Conservation (phyloP, 495 filamentous ascomycete species). For the Bacidia gigantensis region DNA sequence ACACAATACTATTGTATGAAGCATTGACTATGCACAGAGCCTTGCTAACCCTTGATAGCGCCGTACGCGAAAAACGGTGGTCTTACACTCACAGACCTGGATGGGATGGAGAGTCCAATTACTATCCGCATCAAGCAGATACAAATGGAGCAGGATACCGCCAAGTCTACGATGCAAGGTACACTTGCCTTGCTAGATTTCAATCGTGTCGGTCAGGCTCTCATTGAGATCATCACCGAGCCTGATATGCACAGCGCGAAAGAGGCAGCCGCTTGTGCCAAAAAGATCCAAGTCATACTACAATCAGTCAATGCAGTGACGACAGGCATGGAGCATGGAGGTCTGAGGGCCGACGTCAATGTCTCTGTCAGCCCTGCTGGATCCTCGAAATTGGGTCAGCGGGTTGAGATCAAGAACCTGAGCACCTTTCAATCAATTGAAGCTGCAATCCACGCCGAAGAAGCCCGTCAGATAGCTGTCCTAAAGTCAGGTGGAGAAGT, state of each 20-base stretch:
- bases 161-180: constrained; percentile 73
- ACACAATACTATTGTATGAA: constrained; percentile 69
- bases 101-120: constrained; percentile 64
- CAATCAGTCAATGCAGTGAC: constrained; percentile 67
- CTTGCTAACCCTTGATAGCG: constrained; percentile 18
- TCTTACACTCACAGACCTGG: constrained; percentile 55
- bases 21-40: constrained; percentile 23
- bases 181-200: constrained; percentile 75
- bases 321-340: constrained; percentile 84
- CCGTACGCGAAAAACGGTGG: constrained; percentile 71
- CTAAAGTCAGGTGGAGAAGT: constrained; percentile 67
- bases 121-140: constrained; percentile 77
- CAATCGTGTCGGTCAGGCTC: constrained; percentile 79
- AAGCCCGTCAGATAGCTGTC: constrained; percentile 70
- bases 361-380: constrained; percentile 56
- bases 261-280: constrained; percentile 73
- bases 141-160: constrained; percentile 96
- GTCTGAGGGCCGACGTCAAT: constrained; percentile 87
- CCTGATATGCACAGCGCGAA: constrained; percentile 73
- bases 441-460: constrained; percentile 82
- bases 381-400: constrained; percentile 52
- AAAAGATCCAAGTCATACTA: constrained; percentile 79
- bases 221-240: constrained; percentile 89
- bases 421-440: constrained; percentile 90
- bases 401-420: constrained; percentile 96